Evolutionary conservation across 495 filamentous ascomycete genomes (phyloP).

Genomic region (Evansstolkia leycettana): DNA sequence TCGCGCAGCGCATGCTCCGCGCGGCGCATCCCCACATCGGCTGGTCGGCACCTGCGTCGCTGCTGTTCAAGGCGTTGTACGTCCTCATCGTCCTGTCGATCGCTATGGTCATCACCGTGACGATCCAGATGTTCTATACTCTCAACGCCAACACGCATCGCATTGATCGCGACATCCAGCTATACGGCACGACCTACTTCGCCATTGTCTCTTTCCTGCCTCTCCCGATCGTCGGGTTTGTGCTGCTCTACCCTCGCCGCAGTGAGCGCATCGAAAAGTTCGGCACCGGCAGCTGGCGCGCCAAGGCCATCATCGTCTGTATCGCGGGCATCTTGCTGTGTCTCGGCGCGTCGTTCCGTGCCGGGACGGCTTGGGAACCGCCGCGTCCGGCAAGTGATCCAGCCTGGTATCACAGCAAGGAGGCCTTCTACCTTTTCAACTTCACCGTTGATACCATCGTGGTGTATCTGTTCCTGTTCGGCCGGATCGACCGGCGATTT

Average conservation of each 20-base stretch:
- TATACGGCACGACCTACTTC: constrained; percentile 55
- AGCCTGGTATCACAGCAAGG: constrained; percentile 54
- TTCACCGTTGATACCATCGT: constrained; percentile 62
- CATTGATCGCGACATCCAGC: constrained; percentile 49
- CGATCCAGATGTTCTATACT: constrained; percentile 56
- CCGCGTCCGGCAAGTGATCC: constrained; percentile 40
- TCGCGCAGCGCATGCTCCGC: constrained; percentile 64
- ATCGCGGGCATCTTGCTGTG: constrained; percentile 42
- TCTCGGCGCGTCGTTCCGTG: constrained; percentile 59
- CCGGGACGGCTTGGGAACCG: constrained; percentile 42
- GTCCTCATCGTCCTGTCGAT: constrained; percentile 47
- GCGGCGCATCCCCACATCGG: constrained; percentile 60
- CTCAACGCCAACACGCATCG: constrained; percentile 34
- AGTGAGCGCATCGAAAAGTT: constrained; percentile 47
- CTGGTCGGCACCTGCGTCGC: constrained; percentile 41
- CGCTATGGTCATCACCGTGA: constrained; percentile 54
- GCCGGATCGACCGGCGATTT: constrained; percentile 63
- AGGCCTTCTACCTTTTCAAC: constrained; percentile 70
- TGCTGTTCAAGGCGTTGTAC: constrained; percentile 46
- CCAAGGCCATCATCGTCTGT: constrained; percentile 54
- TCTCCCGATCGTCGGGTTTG: constrained; percentile 44
- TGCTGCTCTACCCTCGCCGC: constrained; percentile 38
- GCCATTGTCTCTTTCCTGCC: constrained; percentile 66
- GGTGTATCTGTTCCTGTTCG: constrained; percentile 47
- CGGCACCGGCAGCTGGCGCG: constrained; percentile 51